Evolutionary conservation across 208 protist species (phyloP).

Genomic region (Angomonas ambiguus): DNA sequence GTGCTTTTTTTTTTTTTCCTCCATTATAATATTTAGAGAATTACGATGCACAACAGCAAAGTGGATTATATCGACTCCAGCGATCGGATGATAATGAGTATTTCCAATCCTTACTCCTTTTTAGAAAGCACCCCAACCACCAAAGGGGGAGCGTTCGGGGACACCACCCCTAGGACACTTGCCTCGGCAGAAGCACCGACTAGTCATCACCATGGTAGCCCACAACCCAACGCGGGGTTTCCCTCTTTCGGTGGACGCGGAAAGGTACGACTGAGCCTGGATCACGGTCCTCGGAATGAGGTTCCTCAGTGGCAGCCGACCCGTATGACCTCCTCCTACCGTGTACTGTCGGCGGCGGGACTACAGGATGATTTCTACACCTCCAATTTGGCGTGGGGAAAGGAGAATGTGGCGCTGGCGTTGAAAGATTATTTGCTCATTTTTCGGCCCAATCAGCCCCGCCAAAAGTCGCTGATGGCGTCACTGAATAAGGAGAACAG

Average conservation of each 20-base stretch:
- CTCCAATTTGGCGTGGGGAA: conserved; percentile 65
- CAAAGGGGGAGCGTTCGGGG: no score
- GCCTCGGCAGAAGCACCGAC: no score
- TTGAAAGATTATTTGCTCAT: conserved; percentile 64
- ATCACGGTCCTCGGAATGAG: neutral
- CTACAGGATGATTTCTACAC: conserved; percentile 81
- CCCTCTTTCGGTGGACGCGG: neutral
- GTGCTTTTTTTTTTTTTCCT: neutral
- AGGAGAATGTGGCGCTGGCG: conserved; percentile 49
- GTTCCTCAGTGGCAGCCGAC: conserved; percentile 43
- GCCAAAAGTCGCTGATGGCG: conserved; percentile 27
- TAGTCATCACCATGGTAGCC: no score
- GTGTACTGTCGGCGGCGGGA: conserved; percentile 63
- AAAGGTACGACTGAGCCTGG: neutral
- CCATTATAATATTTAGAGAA: neutral
- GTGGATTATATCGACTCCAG: neutral
- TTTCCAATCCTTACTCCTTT: neutral
- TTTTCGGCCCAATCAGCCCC: conserved; percentile 53
- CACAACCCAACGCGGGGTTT: no score
- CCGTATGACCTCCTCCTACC: conserved; percentile 67
- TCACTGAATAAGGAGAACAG: conserved; percentile 14
- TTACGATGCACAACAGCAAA: neutral
- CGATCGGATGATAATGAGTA: neutral
- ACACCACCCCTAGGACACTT: no score
- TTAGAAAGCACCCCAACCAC: no score